Evolutionary conservation across 345 rosid genomes (phyloP), one percentile per base, ranked within the genome.

Genomic region (Linum trigynum): DNA sequence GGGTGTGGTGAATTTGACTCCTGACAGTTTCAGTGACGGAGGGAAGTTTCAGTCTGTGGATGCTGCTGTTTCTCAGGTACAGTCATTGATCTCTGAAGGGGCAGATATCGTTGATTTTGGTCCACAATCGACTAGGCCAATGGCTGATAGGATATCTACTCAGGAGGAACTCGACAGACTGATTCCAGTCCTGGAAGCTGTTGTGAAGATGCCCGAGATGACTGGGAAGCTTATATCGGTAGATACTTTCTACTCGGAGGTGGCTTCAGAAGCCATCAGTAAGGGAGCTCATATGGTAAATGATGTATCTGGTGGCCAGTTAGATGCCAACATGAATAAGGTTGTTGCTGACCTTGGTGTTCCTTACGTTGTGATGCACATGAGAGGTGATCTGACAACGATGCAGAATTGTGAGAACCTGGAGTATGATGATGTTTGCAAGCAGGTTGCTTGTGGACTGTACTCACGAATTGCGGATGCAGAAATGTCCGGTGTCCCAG

Each of bases 21-120:
- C 96, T 3, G 97, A 94, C 67, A 94, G 99, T 80, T 94, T 94
- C 43, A 88, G 99, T 48, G 96, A 94, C 59, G 99, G 96, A 48
- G 97, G 97, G 16, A 82, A 69, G 64, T 88, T 85, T 71, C 85
- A 76, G 42, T 80, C 87, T 1, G 71, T 81, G 56, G 88, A 88
- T 56, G 80, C 83, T 77, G 95, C 89, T 2, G 79, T 88, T 75
- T 88, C 91, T 74, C 91, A 71, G 65, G 92, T 84, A 48, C 80
- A 78, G 5, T 73, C 67, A 38, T 86, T 94, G 98, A 65, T 92
- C 62, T 78, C 82, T 0, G 90, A 81, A 59, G 96, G 97, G 7
- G 97, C 85, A 40, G 97, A 90, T 79, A 85, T 90, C 48, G 78
- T 90, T 55, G 96, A 90, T 75, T 76, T 92, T 0, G 96, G 96